Evolutionary conservation across 192 early-diverging fungal species (phyloP).

Genomic region (Coemansia sp.): DNA sequence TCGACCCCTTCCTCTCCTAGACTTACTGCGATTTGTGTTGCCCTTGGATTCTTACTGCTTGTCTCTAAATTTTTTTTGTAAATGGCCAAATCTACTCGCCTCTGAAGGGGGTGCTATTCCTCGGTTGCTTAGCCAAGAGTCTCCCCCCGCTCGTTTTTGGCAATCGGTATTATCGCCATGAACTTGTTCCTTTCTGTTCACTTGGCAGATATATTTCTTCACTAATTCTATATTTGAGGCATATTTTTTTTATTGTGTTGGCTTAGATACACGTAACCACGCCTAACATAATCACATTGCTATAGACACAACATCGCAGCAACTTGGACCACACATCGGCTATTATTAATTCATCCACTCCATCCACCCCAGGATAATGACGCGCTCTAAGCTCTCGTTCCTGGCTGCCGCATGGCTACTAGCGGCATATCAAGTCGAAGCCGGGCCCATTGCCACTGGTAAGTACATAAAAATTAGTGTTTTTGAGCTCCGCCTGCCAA

Average conservation of each 20-base stretch:
- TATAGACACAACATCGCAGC: neutral
- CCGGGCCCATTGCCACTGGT: conserved; percentile 51
- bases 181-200: neutral
- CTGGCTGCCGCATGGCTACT: conserved; percentile 54
- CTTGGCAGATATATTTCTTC: neutral
- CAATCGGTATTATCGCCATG: neutral
- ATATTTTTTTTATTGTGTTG: neutral
- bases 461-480: conserved; percentile 12
- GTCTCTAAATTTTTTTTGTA: neutral
- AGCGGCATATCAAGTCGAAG: conserved; percentile 35
- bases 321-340: neutral
- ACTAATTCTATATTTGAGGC: neutral
- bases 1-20: neutral
- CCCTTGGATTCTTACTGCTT: neutral
- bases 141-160: neutral
- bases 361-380: conserved; percentile 28
- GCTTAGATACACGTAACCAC: neutral
- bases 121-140: neutral
- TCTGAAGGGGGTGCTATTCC: neutral
- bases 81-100: neutral
- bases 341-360: neutral
- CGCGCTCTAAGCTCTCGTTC: conserved; percentile 45
- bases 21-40: neutral
- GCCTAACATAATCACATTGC: neutral
- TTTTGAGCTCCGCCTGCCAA: neutral